These are phyloP conservation scores for Pythium dissimile DNA, from an alignment of 352 stramenopile species.

Conservation along the genomic window DNA sequence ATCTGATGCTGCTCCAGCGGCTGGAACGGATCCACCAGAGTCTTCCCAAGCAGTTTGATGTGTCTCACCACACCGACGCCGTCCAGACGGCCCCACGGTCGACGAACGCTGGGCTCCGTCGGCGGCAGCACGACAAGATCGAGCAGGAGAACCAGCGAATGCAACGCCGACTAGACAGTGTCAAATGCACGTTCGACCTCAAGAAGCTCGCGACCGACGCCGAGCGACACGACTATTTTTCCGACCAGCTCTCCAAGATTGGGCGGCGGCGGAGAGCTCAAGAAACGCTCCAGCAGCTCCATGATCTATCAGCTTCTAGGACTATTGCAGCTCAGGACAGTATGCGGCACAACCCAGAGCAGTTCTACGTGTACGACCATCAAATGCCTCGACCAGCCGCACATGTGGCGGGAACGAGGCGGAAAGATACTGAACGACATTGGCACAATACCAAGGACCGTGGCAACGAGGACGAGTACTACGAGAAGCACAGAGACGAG, in stretches of 20 bases:
- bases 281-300: constrained; percentile 29
- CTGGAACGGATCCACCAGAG: constrained; percentile 56
- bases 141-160: constrained; percentile 47
- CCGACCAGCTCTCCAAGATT: constrained; percentile 55
- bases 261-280: constrained; percentile 37
- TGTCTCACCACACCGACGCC: constrained; percentile 48
- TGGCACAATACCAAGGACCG: background rate
- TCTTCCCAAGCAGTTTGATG: constrained; percentile 54
- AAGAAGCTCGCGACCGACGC: constrained; percentile 50
- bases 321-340: background rate
- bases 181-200: constrained; percentile 40
- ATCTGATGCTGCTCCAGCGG: constrained; percentile 38
- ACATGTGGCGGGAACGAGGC: background rate
- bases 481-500: background rate
- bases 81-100: constrained; percentile 34
- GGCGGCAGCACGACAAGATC: constrained; percentile 43
- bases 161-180: constrained; percentile 29
- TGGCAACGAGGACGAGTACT: background rate
- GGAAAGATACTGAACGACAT: background rate
- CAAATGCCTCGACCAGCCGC: background rate
- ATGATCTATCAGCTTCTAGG: constrained; percentile 5
- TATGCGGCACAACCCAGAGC: background rate
- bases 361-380: constrained; percentile 21
- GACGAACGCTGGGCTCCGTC: constrained; percentile 30
- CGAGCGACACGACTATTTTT: constrained; percentile 41